Base-by-base conservation (phyloP, 495 filamentous ascomycete genomes). In the Aspergillus cavernicola region DNA sequence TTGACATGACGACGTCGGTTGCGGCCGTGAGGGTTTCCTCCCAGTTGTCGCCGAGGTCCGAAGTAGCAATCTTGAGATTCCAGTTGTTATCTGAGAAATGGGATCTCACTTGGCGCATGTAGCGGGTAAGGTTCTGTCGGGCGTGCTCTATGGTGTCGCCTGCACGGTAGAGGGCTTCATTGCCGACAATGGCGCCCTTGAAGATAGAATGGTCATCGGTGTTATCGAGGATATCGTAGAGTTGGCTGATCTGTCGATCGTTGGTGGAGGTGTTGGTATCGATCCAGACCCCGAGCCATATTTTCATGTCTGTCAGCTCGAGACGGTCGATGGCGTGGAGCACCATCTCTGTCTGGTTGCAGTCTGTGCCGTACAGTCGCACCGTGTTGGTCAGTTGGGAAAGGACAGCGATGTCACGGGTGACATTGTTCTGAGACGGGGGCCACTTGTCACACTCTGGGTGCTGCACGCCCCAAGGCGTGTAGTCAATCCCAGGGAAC, bases 401-500 rank as follows among this genome's bases (percentile, higher is more conserved):
- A 15, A 98, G 80, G 9, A 96, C 85, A 20, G 93, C 93, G 47
- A 98, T 71, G 61, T 98, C 93, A 33, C 87, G 82, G 6, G 93
- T 98, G 59, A 98, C 78, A 60, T 97, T 96, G 72, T 97, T 95
- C 66, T 96, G 93, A 4, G 82, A 87, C 0, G 92, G 87, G 5
- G 88, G 88, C 61, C 85, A 79, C 50, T 76, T 74, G 33, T 92
- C 56, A 70, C 93, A 98, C 3, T 86, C 85, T 8, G 93, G 93
- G 59, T 92, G 96, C 62, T 96, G 90, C 0, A 89, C 82, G 62
- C 92, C 88, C 67, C 92, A 82, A 0, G 93, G 91, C 0, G 92
- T 97, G 64, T 98, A 98, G 68, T 96, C 93, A 57, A 98, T 87
- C n/a, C 91, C 93, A 0, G 90, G 89, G 65, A 98, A 97, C 10